Percentiles rank a stretch among this genome's conserved stretches.
Conservation (phyloP, 2,329 filamentous ascomycete genomes). For the Talaromyces sp. region DNA sequence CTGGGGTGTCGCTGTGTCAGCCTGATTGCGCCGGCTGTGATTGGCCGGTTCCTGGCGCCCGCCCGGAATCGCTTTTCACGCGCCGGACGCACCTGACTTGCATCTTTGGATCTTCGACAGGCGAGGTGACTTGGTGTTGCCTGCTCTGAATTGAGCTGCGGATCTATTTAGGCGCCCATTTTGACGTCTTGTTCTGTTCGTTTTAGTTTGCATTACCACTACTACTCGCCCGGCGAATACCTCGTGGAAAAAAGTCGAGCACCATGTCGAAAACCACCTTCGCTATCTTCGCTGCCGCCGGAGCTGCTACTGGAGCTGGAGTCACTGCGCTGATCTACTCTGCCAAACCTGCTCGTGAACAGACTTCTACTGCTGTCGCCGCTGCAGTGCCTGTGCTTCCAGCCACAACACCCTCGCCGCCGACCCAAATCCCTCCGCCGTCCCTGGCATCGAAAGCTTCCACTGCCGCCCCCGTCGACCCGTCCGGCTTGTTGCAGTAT, state of each 20-base stretch:
- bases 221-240: neutral
- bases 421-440: constrained; percentile 21
- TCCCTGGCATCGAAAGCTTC: constrained; percentile 22
- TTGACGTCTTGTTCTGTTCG: neutral
- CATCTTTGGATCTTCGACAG: neutral
- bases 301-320: constrained; percentile 70
- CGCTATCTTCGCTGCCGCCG: constrained; percentile 67
- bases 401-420: constrained; percentile 25
- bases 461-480: constrained; percentile 55
- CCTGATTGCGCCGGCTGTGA: constrained; percentile 3
- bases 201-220: neutral
- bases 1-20: neutral
- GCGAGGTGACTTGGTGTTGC: neutral
- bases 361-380: constrained; percentile 28
- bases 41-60: constrained; percentile 3
- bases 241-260: constrained; percentile 9
- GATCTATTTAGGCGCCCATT: neutral
- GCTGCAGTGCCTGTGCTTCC: constrained; percentile 29
- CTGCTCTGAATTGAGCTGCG: neutral
- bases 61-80: constrained; percentile 4
- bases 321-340: constrained; percentile 64
- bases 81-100: constrained; percentile 2
- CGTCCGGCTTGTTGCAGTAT: constrained; percentile 72
- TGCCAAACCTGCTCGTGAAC: constrained; percentile 49
- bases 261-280: constrained; percentile 74